Conservation (phyloP, 129 eudicot species). For the Chrysanthemum lavandulifolium region DNA sequence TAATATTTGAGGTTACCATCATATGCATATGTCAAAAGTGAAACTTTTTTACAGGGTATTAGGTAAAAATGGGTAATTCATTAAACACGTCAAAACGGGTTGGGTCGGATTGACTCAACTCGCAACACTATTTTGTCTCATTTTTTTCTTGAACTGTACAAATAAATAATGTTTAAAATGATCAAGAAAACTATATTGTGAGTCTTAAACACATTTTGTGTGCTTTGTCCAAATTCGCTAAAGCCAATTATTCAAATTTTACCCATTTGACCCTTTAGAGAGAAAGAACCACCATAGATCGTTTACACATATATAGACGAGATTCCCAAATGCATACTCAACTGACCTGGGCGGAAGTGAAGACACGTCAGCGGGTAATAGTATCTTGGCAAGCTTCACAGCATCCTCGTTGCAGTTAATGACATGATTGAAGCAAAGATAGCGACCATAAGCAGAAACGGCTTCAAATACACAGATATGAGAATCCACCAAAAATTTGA, state of each 20-base stretch:
- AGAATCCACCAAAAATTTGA: conserved; percentile 71
- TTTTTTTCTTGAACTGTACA: too few species aligned
- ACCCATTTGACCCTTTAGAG: not conserved
- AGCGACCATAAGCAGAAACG: conserved; percentile 75
- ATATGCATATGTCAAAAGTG: not conserved
- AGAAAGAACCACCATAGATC: not conserved
- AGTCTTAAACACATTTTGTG: too few species aligned
- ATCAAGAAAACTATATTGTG: too few species aligned
- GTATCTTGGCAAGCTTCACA: conserved; percentile 54
- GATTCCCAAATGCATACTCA: not conserved
- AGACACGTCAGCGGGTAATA: conserved; percentile 48
- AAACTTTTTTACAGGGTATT: not conserved
- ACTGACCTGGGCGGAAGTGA: conserved; percentile 57
- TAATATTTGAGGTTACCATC: not conserved
- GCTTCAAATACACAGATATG: conserved; percentile 85
- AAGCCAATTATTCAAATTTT: too few species aligned
- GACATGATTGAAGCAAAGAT: conserved; percentile 76
- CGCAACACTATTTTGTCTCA: too few species aligned
- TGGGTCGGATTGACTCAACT: not conserved
- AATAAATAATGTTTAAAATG: too few species aligned
- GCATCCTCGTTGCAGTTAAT: conserved; percentile 61
- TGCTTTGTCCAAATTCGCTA: too few species aligned
- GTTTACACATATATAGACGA: not conserved
- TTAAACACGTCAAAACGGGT: not conserved
- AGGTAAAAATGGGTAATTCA: not conserved